phyloP scores from a whole-genome alignment of 2,329 filamentous ascomycete species.

The Calonectria montana region DNA sequence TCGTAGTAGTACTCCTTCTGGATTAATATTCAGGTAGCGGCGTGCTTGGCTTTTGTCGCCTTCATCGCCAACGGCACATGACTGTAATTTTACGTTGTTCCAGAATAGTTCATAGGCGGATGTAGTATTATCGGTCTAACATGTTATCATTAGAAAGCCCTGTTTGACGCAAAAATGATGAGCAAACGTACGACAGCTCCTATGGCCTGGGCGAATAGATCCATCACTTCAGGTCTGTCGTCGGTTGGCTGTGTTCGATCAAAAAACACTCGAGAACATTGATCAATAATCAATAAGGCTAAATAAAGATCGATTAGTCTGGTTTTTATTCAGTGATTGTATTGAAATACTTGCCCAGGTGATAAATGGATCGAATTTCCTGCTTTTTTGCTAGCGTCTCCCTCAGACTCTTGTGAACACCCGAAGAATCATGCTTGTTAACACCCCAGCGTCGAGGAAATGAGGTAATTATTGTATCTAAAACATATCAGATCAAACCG shows the following conservation, averaged over 20 bases:
- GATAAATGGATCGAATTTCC: constrained; percentile 45
- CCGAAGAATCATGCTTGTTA: constrained; percentile 53
- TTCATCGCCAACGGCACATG: background rate
- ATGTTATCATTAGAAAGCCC: background rate
- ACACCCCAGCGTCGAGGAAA: constrained; percentile 57
- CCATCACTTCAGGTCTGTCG: constrained; percentile 11
- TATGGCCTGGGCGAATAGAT: background rate
- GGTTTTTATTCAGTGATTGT: background rate
- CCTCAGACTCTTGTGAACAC: constrained; percentile 54
- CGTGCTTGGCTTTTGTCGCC: background rate
- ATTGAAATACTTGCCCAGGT: constrained; percentile 23
- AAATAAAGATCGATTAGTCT: background rate
- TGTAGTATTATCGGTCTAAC: background rate
- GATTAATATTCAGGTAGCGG: constrained; percentile 1
- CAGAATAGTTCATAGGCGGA: background rate
- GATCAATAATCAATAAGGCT: constrained; percentile 53
- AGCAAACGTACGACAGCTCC: background rate
- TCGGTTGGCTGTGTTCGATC: constrained; percentile 45
- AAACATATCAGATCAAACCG: background rate
- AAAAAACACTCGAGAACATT: constrained; percentile 55
- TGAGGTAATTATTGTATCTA: constrained; percentile 49
- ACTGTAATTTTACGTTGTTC: background rate
- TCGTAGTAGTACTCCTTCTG: background rate
- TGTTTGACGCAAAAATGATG: background rate
- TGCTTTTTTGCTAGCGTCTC: constrained; percentile 41